Evolutionary conservation across 805 yeast genomes (phyloP), one percentile per base, ranked within the genome.

Genomic region (Starmerella tilneyi): DNA sequence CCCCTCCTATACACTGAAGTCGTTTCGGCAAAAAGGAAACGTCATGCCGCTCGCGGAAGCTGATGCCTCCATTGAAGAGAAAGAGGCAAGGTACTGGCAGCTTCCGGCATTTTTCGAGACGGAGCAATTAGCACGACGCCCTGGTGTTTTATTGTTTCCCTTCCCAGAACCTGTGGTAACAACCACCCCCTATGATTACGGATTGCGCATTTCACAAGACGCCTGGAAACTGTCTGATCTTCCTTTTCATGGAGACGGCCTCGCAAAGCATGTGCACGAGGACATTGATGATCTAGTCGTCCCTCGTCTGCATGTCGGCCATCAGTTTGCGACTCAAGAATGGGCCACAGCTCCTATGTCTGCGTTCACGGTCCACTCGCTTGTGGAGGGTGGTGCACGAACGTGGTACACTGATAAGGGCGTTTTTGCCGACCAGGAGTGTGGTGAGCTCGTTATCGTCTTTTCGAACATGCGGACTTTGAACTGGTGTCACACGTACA

Each of bases 401-500:
- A 51, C 52, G 6, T 51, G 48, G 47, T 35, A 41, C 31, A 33
- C 49, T 7, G 11, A 19, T 2, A 28, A 29, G 11, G 39, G 45
- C 20, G 28, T 23, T 3, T 44, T 47, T 32, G 16, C 29, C n/a
- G 50, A 51, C 28, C 54, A 51, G 27, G 11, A 11, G 7, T 21
- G 13, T 4, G 41, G 48, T 12, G 54, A 51, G 23, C 2, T 49
- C 12, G 39, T 51, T 3, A 12, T 51, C 4, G 30, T 49, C 2
- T 16, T 23, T 11, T 50, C 50, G 2, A 21, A 16, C 8, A 27
- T 29, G 9, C 17, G 27, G n/a, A 21, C 19, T 5, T 22, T 31
- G 30, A 22, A 33, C 29, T 50, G 49, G 49, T 42, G 52, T 16
- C 54, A 50, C 17, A 48, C 41, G 3, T 45, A 16, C 23, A 48